These are phyloP conservation scores for Fragilaria crotonensis DNA, from an alignment of 108 stramenopile genomes.

Conservation along the genomic window DNA sequence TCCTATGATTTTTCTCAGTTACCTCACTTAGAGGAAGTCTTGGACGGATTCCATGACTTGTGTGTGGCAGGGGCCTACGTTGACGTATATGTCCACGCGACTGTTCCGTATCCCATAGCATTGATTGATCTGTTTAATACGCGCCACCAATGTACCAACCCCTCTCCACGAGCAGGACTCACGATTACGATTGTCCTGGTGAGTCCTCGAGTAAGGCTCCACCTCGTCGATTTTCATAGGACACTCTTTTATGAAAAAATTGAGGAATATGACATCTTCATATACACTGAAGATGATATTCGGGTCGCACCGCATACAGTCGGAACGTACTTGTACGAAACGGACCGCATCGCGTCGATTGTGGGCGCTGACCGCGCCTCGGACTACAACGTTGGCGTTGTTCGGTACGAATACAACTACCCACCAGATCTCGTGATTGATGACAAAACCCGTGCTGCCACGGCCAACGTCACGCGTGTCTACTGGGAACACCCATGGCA, in stretches of 20 bases:
- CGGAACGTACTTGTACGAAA: conserved; percentile 73
- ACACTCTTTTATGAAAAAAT: conserved; percentile 69
- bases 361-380: conserved; percentile 38
- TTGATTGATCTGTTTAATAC: conserved; percentile 72
- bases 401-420: conserved; percentile 85
- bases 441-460: conserved; percentile 81
- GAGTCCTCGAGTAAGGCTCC: conserved; percentile 43
- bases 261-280: conserved; percentile 71
- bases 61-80: conserved; percentile 67
- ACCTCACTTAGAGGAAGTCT: conserved; percentile 75
- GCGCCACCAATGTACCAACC: conserved; percentile 50
- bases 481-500: conserved; percentile 76
- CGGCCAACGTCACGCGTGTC: conserved; percentile 71
- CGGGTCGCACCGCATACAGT: conserved; percentile 70
- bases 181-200: conserved; percentile 51
- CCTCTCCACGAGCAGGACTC: conserved; percentile 36
- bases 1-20: conserved; percentile 79
- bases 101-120: conserved; percentile 53
- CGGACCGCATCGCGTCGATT: conserved; percentile 36
- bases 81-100: conserved; percentile 68
- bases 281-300: conserved; percentile 85
- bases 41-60: conserved; percentile 70
- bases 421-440: conserved; percentile 74
- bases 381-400: conserved; percentile 79
- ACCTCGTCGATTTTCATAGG: conserved; percentile 80